A percentile compares a stretch with the other conserved stretches of the same genome.
Conservation (phyloP, 305 asterid genomes). For the Plantago lanceolata region DNA sequence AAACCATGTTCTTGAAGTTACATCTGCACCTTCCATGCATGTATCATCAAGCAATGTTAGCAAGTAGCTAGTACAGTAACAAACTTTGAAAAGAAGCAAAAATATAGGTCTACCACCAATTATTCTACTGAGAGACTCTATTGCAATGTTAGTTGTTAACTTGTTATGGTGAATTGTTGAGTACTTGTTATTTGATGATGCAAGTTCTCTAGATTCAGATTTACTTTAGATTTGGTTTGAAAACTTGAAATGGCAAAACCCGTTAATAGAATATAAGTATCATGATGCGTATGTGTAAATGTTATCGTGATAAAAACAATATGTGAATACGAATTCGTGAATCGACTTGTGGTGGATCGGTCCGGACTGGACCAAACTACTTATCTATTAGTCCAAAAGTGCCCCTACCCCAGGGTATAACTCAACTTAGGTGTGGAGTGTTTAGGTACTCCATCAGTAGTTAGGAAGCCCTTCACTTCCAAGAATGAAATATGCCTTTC, state of each 20-base stretch:
- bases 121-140: not conserved
- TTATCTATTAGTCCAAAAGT: no score
- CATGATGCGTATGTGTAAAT: no score
- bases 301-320: no score
- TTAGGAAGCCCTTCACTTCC: not conserved
- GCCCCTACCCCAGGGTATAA: no score
- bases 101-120: not conserved
- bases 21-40: conserved; percentile 25
- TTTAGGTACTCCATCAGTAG: not conserved
- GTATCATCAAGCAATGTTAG: conserved; percentile 11
- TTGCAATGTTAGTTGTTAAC: not conserved
- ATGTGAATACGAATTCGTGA: no score
- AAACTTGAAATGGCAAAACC: not conserved
- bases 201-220: not conserved
- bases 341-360: no score
- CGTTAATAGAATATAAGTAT: not conserved
- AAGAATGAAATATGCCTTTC: not conserved
- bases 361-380: no score
- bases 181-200: not conserved
- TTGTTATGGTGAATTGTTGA: not conserved
- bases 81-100: not conserved
- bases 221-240: no score
- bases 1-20: conserved; percentile 32
- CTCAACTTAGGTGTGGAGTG: not conserved
- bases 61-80: conserved; percentile 1